Conservation (phyloP, 2,329 filamentous ascomycete genomes). For the Diaporthe sp. region DNA sequence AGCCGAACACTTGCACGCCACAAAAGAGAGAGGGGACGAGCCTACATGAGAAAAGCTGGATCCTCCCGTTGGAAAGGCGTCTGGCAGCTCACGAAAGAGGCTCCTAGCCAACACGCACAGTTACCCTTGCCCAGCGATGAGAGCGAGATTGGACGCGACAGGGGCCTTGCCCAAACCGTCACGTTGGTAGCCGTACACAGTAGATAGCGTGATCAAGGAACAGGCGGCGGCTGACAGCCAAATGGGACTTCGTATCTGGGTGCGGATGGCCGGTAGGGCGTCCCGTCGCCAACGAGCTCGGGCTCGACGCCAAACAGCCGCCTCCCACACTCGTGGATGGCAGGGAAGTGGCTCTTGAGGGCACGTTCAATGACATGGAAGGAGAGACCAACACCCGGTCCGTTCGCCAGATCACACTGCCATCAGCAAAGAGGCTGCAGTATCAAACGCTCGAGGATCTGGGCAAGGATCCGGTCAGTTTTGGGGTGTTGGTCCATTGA, state of each 20-base stretch:
- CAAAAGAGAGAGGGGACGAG: background rate
- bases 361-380: background rate
- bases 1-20: background rate
- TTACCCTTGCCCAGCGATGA: background rate
- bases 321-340: slow-evolving; percentile 4
- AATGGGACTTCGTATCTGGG: slow-evolving; percentile 28
- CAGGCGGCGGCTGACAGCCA: slow-evolving; percentile 18
- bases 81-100: background rate
- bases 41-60: slow-evolving; percentile 14
- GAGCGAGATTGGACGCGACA: slow-evolving; percentile 27
- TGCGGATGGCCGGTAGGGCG: background rate
- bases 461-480: slow-evolving; percentile 7
- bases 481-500: slow-evolving; percentile 28
- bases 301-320: slow-evolving; percentile 1
- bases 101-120: slow-evolving; percentile 20
- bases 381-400: background rate
- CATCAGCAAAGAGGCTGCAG: background rate
- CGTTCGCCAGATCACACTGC: background rate
- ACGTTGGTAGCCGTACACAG: background rate
- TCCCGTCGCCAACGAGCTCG: background rate
- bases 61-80: slow-evolving; percentile 3
- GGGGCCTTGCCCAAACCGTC: background rate
- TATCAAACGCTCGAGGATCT: background rate
- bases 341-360: background rate
- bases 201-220: slow-evolving; percentile 17